phyloP scores from a whole-genome alignment of 192 early-diverging fungal genomes.

The Rhizophagus clarus region DNA sequence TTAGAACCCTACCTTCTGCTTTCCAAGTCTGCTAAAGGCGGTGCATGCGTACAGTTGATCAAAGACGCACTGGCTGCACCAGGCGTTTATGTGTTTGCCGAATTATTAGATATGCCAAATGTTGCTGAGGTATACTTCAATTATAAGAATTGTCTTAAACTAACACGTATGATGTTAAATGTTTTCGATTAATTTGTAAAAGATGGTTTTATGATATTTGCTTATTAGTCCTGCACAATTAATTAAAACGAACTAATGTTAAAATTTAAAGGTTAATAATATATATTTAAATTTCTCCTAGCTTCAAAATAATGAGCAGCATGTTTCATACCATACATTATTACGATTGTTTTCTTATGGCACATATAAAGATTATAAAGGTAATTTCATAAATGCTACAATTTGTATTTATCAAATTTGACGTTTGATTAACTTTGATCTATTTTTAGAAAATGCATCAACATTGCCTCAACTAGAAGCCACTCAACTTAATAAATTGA shows the following conservation, averaged over 20 bases:
- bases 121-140: constrained; percentile 59
- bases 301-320: constrained; percentile 51
- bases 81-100: constrained; percentile 78
- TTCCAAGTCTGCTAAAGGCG: constrained; percentile 77
- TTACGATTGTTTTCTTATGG: constrained; percentile 83
- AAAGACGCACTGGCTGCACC: constrained; percentile 69
- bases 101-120: constrained; percentile 70
- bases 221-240: not conserved
- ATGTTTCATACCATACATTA: constrained; percentile 52
- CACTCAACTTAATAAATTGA: constrained; percentile 56
- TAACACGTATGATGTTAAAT: not conserved
- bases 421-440: not conserved
- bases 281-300: constrained; percentile 34
- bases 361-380: constrained; percentile 75
- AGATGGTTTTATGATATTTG: not conserved
- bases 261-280: not conserved
- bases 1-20: constrained; percentile 74
- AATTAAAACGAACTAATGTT: not conserved
- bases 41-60: constrained; percentile 70
- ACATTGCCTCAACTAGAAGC: constrained; percentile 51
- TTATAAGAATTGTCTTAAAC: not conserved
- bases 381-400: constrained; percentile 39
- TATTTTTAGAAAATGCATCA: constrained; percentile 47
- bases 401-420: not conserved
- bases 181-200: not conserved